These are phyloP conservation scores for Trametes sp. DNA, from an alignment of 1,284 basidiomycete species.

Conservation along the genomic window DNA sequence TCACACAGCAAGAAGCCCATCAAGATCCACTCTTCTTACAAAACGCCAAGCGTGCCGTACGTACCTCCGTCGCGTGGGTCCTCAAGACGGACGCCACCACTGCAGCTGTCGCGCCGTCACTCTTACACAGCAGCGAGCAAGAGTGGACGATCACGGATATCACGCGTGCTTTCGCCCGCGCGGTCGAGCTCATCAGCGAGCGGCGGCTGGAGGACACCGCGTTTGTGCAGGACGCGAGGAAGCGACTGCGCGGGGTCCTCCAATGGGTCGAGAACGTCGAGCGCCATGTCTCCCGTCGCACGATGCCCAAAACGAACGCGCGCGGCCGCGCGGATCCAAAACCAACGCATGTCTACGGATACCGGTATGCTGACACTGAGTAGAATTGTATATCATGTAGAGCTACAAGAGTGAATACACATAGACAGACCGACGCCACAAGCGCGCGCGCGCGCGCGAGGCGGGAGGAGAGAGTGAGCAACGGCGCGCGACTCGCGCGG, in stretches of 20 bases:
- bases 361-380: too few species aligned
- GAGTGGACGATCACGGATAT: neutral
- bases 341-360: neutral
- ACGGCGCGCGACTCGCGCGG: too few species aligned
- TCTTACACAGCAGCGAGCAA: neutral
- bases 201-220: neutral
- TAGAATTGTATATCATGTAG: too few species aligned
- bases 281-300: neutral
- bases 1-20: neutral
- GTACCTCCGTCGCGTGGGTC: neutral
- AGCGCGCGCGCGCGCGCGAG: too few species aligned
- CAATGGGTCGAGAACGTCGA: neutral
- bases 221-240: neutral
- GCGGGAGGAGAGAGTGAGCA: too few species aligned
- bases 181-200: neutral
- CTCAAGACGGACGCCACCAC: neutral
- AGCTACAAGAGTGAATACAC: too few species aligned
- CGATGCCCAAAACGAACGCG: neutral
- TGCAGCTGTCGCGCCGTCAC: too few species aligned
- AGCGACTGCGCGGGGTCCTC: neutral
- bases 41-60: neutral
- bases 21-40: neutral
- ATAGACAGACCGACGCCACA: too few species aligned
- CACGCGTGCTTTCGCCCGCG: neutral
- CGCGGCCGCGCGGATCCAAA: neutral